Evolutionary conservation across 2,329 filamentous ascomycete genomes (phyloP), one percentile per base, ranked within the genome.

Genomic region (Nigrospora sphaerica): DNA sequence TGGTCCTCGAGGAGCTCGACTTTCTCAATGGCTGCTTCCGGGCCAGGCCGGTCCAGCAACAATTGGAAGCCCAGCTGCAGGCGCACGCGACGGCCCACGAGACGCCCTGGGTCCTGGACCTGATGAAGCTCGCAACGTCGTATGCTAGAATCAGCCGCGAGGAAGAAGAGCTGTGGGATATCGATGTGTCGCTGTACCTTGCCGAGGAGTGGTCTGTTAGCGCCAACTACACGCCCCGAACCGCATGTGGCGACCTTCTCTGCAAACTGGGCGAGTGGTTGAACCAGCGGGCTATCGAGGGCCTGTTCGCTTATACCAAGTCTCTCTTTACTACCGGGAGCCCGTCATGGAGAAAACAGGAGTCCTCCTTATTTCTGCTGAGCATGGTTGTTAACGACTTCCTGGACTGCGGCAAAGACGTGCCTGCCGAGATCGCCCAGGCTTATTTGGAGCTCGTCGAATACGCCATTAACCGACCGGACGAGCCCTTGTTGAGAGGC

Each of bases 251-350:
- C 42, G 93, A 97, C 62, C 72, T 98, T 42, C 77, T 95, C 28
- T 90, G 95, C 67, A 96, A 95, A 69, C 74, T 95, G 49, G 88
- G 88, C 41, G 91, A 96, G 64, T 95, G 90, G 91, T 78, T 95
- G 45, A 81, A 83, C 54, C 75, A 80, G 45, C 81, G 80, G 44
- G 84, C 88, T 1, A 74, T 95, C 12, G 86, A 95, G 57, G 88
- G 86, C 7, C 75, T 96, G 36, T 81, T 91, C 49, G 78, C 80
- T 12, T 86, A 90, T 65, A 88, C 88, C 32, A 85, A 86, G 61
- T 73, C 76, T 7, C 72, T 95, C 1, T 95, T 95, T 62, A 72
- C 78, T 53, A 73, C 59, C 53, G 65, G 72, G n/a, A 60, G 60
- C 28, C 59, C 67, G 2, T 67, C 71, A 37, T 84, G 80, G 81